These are phyloP conservation scores for Boletus edulis DNA, from an alignment of 768 basidiomycete species.

Conservation along the genomic window DNA sequence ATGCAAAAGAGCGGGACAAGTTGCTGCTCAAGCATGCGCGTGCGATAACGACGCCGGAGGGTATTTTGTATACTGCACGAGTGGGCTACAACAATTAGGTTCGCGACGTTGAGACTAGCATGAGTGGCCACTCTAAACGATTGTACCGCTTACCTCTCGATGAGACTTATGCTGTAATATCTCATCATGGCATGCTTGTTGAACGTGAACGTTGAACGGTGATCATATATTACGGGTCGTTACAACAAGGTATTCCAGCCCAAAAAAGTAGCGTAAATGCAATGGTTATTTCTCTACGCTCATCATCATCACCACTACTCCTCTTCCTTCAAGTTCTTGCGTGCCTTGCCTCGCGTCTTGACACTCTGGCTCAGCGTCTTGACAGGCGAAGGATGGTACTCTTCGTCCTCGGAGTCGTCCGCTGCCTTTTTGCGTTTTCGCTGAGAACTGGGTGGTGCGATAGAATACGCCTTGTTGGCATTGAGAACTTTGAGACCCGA, in stretches of 20 bases:
- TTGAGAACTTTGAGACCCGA: constrained; percentile 31
- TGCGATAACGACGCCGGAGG: constrained; percentile 64
- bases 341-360: constrained; percentile 42
- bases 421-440: constrained; percentile 32
- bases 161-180: too few relatives aligned
- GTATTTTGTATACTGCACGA: constrained; percentile 73
- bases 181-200: not conserved
- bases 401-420: constrained; percentile 40
- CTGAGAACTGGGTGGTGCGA: constrained; percentile 13
- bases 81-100: constrained; percentile 53
- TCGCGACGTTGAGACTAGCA: not conserved
- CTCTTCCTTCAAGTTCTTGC: constrained; percentile 15
- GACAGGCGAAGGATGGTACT: constrained; percentile 46
- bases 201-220: not conserved
- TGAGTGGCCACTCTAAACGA: too few relatives aligned
- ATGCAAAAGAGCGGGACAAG: constrained; percentile 84
- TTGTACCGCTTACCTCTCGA: too few relatives aligned
- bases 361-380: constrained; percentile 35
- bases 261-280: not conserved
- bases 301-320: not conserved
- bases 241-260: not conserved
- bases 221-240: not conserved
- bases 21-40: constrained; percentile 84
- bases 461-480: constrained; percentile 12
- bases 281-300: not conserved